phyloP scores from a whole-genome alignment of 805 yeast genomes.

The Pachysolen tannophilus region DNA sequence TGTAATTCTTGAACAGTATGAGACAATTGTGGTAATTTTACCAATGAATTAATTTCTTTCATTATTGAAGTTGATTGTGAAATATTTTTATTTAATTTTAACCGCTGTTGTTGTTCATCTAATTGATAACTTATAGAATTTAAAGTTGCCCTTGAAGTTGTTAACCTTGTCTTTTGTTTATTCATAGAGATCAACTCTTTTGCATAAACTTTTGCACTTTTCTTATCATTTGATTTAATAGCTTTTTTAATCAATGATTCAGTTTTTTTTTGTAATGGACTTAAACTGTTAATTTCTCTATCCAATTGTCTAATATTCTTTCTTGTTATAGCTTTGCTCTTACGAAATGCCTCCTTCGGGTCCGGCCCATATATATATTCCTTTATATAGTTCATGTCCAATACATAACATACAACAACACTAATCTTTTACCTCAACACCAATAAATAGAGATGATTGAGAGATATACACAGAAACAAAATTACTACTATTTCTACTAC shows the following conservation, averaged over 20 bases:
- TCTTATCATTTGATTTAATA: constrained; percentile 69
- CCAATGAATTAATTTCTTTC: constrained; percentile 80
- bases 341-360: constrained; percentile 53
- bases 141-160: constrained; percentile 76
- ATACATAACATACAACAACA: too few species aligned
- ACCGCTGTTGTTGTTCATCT: constrained; percentile 84
- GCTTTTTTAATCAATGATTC: constrained; percentile 66
- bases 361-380: constrained; percentile 95
- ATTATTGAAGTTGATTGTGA: constrained; percentile 70
- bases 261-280: constrained; percentile 62
- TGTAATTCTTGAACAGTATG: constrained; percentile 81
- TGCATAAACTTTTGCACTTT: constrained; percentile 73
- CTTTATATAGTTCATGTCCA: constrained; percentile 86
- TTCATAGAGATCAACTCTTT: constrained; percentile 68
- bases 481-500: too few species aligned
- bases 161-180: constrained; percentile 66
- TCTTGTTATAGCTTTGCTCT: constrained; percentile 23
- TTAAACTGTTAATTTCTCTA: constrained; percentile 58
- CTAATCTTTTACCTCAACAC: too few species aligned
- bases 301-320: constrained; percentile 83
- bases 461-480: too few species aligned
- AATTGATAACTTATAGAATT: constrained; percentile 83
- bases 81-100: constrained; percentile 76
- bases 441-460: too few species aligned
- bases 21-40: constrained; percentile 70